Evolutionary conservation across 169 alveolate genomes (phyloP).

Genomic region (Eimeria sp.): DNA sequence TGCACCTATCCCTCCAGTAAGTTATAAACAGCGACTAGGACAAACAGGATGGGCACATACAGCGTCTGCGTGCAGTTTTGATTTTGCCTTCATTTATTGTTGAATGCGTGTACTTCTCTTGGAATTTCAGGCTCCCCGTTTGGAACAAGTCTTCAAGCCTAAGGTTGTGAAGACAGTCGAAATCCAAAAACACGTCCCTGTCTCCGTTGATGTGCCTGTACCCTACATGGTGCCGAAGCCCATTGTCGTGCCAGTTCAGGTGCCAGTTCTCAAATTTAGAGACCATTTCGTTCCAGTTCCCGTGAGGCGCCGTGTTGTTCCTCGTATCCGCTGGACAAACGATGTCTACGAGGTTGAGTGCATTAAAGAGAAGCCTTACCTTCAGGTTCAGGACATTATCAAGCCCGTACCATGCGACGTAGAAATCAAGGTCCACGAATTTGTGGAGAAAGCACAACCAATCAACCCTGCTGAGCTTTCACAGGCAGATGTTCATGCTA

Average conservation of each 20-base stretch:
- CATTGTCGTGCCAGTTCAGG: slow-evolving; percentile 91
- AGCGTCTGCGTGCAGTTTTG: not conserved
- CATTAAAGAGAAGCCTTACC: slow-evolving; percentile 91
- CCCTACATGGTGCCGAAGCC: slow-evolving; percentile 94
- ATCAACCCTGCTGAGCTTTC: slow-evolving; percentile 92
- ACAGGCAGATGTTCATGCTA: slow-evolving; percentile 93
- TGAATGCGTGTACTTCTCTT: not conserved
- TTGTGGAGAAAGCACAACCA: slow-evolving; percentile 89
- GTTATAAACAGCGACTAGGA: not conserved
- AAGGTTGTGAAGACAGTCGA: slow-evolving; percentile 88
- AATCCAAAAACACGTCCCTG: slow-evolving; percentile 90
- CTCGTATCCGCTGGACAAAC: slow-evolving; percentile 91
- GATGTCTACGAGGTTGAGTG: slow-evolving; percentile 93
- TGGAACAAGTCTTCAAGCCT: slow-evolving; percentile 90
- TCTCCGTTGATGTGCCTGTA: slow-evolving; percentile 92
- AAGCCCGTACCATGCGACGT: slow-evolving; percentile 93
- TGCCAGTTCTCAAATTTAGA: slow-evolving; percentile 92
- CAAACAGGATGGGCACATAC: not conserved
- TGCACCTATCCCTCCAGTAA: slow-evolving; percentile 65
- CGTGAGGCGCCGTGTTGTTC: slow-evolving; percentile 91
- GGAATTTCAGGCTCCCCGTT: slow-evolving; percentile 46
- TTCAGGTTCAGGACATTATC: slow-evolving; percentile 90
- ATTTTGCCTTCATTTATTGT: not conserved
- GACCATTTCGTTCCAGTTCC: slow-evolving; percentile 93
- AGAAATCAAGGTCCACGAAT: slow-evolving; percentile 89